phyloP scores from a whole-genome alignment of 805 yeast genomes.

The Komagataella pseudopastoris region DNA sequence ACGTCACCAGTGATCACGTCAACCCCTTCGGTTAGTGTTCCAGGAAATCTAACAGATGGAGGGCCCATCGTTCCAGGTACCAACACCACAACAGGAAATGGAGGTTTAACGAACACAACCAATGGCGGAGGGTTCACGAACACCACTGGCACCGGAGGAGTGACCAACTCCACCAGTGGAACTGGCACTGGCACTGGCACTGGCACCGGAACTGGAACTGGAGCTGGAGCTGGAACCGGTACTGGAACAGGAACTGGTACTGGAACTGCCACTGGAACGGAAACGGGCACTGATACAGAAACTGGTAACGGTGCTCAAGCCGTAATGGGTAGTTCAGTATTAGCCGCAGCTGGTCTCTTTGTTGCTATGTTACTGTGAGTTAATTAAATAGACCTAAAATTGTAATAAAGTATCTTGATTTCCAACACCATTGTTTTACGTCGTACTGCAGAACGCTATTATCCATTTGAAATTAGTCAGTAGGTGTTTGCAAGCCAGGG shows the following conservation, averaged over 20 bases:
- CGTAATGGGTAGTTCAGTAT: background rate
- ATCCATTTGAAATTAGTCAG: constrained; percentile 79
- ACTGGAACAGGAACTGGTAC: background rate
- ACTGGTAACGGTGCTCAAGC: background rate
- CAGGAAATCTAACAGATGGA: background rate
- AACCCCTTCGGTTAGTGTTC: background rate
- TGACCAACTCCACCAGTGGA: background rate
- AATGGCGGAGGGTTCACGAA: background rate
- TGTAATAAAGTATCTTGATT: background rate
- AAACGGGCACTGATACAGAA: background rate
- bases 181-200: background rate
- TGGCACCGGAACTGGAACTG: background rate
- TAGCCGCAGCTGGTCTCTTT: background rate
- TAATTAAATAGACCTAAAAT: no score
- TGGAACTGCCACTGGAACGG: background rate
- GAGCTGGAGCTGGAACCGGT: background rate
- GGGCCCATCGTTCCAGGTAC: no score
- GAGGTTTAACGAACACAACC: background rate
- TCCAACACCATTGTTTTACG: background rate
- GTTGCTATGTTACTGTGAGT: background rate
- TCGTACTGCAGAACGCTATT: constrained; percentile 50
- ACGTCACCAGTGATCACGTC: background rate
- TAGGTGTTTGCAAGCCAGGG: constrained; percentile 73
- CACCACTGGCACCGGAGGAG: background rate
- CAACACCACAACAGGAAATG: background rate